These are phyloP conservation scores for Suhomyces choctaworum DNA, from an alignment of 1,139 yeast species.

Conservation along the genomic window DNA sequence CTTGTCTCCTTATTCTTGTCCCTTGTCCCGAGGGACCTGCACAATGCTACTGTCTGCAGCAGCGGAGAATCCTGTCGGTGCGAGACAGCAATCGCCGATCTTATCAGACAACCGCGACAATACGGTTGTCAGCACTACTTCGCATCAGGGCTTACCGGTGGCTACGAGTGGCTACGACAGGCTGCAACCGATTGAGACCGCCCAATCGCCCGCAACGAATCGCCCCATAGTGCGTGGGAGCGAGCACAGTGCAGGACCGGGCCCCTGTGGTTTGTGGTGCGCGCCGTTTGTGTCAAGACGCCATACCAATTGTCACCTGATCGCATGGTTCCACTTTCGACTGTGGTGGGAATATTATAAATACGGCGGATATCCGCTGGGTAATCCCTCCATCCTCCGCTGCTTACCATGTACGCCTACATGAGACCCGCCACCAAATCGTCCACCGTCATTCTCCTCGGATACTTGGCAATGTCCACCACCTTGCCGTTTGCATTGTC, in stretches of 20 bases:
- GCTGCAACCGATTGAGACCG: too few species aligned
- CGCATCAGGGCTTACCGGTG: too few species aligned
- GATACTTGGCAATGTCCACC: slow-evolving; percentile 43
- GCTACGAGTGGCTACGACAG: too few species aligned
- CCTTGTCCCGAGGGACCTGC: too few species aligned
- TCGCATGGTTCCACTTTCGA: slow-evolving; percentile 10
- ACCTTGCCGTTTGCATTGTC: slow-evolving; percentile 46
- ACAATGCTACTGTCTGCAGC: too few species aligned
- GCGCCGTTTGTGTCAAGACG: slow-evolving; percentile 2
- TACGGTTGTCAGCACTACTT: too few species aligned
- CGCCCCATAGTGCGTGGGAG: too few species aligned
- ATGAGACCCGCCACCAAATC: slow-evolving; percentile 12
- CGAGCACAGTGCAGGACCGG: slow-evolving; percentile 1
- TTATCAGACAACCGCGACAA: too few species aligned
- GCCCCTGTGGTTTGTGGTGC: background rate
- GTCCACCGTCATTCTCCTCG: slow-evolving; percentile 35
- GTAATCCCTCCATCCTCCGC: background rate
- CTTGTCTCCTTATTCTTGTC: too few species aligned
- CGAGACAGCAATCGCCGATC: too few species aligned
- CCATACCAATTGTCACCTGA: slow-evolving; percentile 12
- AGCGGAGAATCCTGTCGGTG: too few species aligned
- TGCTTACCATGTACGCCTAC: slow-evolving; percentile 6
- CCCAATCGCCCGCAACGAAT: too few species aligned
- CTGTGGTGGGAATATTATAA: slow-evolving; percentile 12
- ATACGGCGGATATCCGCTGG: slow-evolving; percentile 1